Base-by-base conservation (phyloP, 495 filamentous ascomycete genomes). In the Achaetomiella virescens region DNA sequence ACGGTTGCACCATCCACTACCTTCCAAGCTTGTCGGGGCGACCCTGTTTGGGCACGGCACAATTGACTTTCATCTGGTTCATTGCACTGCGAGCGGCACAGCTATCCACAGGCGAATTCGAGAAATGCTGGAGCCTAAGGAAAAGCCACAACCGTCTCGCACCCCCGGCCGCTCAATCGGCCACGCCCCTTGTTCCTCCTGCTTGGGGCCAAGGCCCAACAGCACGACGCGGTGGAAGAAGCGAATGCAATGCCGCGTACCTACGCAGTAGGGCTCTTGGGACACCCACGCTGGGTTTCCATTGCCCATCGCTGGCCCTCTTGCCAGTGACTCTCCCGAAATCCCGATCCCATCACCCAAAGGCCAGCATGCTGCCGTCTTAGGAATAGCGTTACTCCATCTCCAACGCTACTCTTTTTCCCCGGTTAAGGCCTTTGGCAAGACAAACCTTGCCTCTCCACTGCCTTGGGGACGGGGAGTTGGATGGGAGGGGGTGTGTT, bases 81-180 rank as follows among this genome's bases (percentile, higher is more conserved):
- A 31, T 21, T 59, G 45, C 54, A 48, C 47, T 20, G 46, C 50
- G 52, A 41, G 62, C 62, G 65, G 65, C 65, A 61, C 65, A 67
- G 65, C 57, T 59, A 35, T 37, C 52, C 61, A 58, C 47, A 55
- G 38, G 50, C 52, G 52, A 59, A 48, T 20, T 15, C 31, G 46
- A 59, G 48, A 63, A 66, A 65, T 62, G 62, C 57, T 67, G 65
- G 48, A 63, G 65, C 65, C 65, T 67, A 59, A 48, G 55, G 36
- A 52, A n/a, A 40, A 38, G 42, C 49, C 33, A 54, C 43, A 45
- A 52, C 52, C 52, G 56, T 59, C 58, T 61, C 40, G 52, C n/a
- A 31, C 27, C 44, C 40, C 46, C 58, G 58, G 58, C 61, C 58
- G 56, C 61, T 52, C 51, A 53, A 21, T 42, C 50, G 52, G 43